phyloP scores from a whole-genome alignment of 148 eudicot genomes.

The Hydrangea macrophylla region DNA sequence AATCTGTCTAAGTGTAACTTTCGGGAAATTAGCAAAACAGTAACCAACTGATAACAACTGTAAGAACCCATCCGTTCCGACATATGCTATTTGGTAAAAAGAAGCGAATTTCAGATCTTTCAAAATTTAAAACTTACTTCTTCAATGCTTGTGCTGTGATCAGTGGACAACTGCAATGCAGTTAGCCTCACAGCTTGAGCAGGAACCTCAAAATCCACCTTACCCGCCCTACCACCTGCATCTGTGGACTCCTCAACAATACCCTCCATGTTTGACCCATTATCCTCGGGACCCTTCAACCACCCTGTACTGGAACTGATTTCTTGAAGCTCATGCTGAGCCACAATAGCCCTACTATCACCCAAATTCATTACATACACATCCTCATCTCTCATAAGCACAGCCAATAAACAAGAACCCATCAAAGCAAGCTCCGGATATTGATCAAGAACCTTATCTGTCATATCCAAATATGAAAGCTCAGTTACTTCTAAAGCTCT shows the following conservation, averaged over 20 bases:
- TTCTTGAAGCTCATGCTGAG: slow-evolving; percentile 54
- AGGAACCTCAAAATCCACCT: slow-evolving; percentile 38
- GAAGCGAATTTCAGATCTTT: slow-evolving; percentile 1
- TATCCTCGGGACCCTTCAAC: slow-evolving; percentile 26
- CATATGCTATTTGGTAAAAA: not conserved
- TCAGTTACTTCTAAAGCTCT: slow-evolving; percentile 81
- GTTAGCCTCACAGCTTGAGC: slow-evolving; percentile 45
- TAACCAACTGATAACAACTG: slow-evolving; percentile 5
- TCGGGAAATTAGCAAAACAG: not conserved
- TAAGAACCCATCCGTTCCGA: not conserved
- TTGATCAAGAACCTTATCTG: slow-evolving; percentile 87
- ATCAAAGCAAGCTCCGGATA: slow-evolving; percentile 96
- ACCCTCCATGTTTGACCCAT: slow-evolving; percentile 45
- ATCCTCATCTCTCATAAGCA: slow-evolving; percentile 93
- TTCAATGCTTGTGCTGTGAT: slow-evolving; percentile 93
- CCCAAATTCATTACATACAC: slow-evolving; percentile 99
- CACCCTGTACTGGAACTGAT: slow-evolving; percentile 26
- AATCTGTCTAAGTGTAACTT: not conserved
- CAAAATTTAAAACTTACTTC: slow-evolving; percentile 55
- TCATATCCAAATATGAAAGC: slow-evolving; percentile 82
- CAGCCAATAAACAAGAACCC: slow-evolving; percentile 99
- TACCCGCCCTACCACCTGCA: slow-evolving; percentile 33
- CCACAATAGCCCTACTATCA: slow-evolving; percentile 98
- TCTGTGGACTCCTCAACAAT: slow-evolving; percentile 63
- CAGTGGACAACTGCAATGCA: slow-evolving; percentile 93